Percentiles rank a stretch among this genome's conserved stretches.
phyloP scores from a whole-genome alignment of 345 rosid species.

The thale cress (Arabidopsis thaliana) region DNA sequence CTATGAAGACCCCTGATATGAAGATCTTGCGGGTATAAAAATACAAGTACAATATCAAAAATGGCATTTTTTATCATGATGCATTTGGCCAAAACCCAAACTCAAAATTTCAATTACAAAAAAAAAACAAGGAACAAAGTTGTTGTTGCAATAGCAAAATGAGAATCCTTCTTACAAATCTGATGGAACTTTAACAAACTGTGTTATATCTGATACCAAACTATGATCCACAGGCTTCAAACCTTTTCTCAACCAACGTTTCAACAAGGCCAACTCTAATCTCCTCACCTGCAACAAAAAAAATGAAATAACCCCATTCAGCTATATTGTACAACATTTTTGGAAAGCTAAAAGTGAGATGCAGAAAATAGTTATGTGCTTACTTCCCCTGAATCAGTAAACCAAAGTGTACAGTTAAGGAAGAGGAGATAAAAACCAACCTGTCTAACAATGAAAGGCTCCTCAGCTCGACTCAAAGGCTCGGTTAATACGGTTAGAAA shows the following conservation, averaged over 20 bases:
- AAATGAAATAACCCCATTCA: conserved; percentile 16
- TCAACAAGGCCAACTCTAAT: conserved; percentile 65
- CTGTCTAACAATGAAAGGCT: conserved; percentile 96
- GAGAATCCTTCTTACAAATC: conserved; percentile 44
- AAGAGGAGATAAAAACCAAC: conserved; percentile 50
- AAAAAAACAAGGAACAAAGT: conserved; percentile 2
- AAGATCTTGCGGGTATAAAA: conserved; percentile 10
- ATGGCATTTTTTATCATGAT: conserved; percentile 52
- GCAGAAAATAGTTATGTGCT: conserved; percentile 12
- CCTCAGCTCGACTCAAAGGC: conserved; percentile 79
- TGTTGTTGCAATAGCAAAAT: conserved; percentile 30
- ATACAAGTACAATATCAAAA: conserved; percentile 42
- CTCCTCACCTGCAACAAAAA: conserved; percentile 77
- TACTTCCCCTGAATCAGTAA: background rate
- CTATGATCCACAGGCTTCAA: conserved; percentile 65
- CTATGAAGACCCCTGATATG: background rate
- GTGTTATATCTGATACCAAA: conserved; percentile 64
- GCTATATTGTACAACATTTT: background rate
- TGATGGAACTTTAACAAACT: conserved; percentile 64
- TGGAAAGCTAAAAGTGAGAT: background rate
- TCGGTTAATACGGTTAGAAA: conserved; percentile 78
- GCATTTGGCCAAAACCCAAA: conserved; percentile 41
- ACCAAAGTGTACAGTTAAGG: background rate
- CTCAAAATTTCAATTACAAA: conserved; percentile 24
- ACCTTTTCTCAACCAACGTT: conserved; percentile 69